Evolutionary conservation across 2,329 filamentous ascomycete species (phyloP), one percentile per base, ranked within the genome.

Genomic region (Pestalotiopsis fici): DNA sequence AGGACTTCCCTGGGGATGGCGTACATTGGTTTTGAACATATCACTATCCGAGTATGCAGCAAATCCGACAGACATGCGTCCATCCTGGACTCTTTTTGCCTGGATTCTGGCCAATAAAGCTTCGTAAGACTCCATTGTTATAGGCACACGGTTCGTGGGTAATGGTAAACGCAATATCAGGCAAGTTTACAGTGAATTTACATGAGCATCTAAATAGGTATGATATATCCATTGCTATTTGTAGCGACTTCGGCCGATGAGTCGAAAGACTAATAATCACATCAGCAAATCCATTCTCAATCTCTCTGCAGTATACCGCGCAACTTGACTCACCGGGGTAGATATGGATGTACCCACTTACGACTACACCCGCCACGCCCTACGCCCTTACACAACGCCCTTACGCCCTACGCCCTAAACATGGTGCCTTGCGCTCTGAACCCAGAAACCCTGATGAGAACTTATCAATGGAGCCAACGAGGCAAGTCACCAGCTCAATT

Each of bases 31-130:
- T 81, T 96, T 96, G 81, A 97, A 98, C 83, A 92, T 90, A 74
- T 95, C 91, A 78, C 93, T 93, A 78, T 91, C 90, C 2, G 92
- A 91, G 63, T 87, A 86, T 11, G 94, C 93, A 37, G 95, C 95
- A 60, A 93, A 87, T 43, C 92, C 92, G 23, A 90, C 93, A 69
- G 92, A 85, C 54, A 96, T 83, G 74, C 88, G 90, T 3, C 91
- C 91, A 21, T 88, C 87, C 74, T 91, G 93, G 68, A 86, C 87
- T 61, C 95, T 87, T 72, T 91, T 85, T 47, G 87, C 88, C 65
- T 87, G 79, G 66, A 97, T 89, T 23, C 18, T 50, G 21, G 43
- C 43, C 43, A 50, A 21, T n/a, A 21, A 50, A 50, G 43, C 43
- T 23, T 50, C 7, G 43, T 50, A 50, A 3, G 43, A 50, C n/a